Percentiles rank a stretch among this genome's conserved stretches.
These are phyloP conservation scores for Firmiana major DNA, from an alignment of 345 rosid species.

Conservation along the genomic window DNA sequence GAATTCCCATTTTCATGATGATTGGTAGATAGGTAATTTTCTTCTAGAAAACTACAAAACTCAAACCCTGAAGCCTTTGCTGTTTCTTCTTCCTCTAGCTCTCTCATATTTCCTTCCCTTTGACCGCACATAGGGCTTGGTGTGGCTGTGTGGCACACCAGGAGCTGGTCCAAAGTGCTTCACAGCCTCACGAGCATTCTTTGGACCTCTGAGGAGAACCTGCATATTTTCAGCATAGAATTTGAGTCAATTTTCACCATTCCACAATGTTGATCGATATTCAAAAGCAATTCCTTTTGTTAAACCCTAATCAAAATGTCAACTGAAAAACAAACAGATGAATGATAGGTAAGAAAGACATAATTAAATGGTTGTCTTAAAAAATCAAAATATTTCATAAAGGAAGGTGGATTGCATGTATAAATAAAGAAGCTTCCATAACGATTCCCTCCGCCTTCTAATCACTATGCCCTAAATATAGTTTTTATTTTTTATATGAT, in stretches of 20 bases:
- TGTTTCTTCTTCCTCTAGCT: conserved; percentile 70
- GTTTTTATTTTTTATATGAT: not conserved
- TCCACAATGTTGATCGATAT: not conserved
- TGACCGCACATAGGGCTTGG: conserved; percentile 62
- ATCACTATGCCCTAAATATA: not conserved
- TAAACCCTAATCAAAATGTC: not conserved
- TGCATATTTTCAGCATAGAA: conserved; percentile 11
- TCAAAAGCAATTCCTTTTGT: no score
- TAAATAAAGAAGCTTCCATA: not conserved
- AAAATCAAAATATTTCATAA: not conserved
- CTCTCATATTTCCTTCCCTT: conserved; percentile 66
- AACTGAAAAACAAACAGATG: not conserved
- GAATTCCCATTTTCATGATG: not conserved
- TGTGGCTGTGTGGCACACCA: conserved; percentile 76
- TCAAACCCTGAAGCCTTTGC: conserved; percentile 66
- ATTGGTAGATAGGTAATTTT: not conserved
- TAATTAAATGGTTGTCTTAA: not conserved
- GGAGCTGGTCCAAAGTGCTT: conserved; percentile 84
- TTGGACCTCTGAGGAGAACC: conserved; percentile 72
- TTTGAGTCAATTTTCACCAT: not conserved
- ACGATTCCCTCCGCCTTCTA: not conserved
- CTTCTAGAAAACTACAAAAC: not conserved
- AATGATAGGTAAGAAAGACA: not conserved
- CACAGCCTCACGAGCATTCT: conserved; percentile 71
- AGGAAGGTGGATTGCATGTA: not conserved